A percentile compares a stretch with the other conserved stretches of the same genome.
phyloP scores from a whole-genome alignment of 495 filamentous ascomycete genomes.

The Penicillium angulare region DNA sequence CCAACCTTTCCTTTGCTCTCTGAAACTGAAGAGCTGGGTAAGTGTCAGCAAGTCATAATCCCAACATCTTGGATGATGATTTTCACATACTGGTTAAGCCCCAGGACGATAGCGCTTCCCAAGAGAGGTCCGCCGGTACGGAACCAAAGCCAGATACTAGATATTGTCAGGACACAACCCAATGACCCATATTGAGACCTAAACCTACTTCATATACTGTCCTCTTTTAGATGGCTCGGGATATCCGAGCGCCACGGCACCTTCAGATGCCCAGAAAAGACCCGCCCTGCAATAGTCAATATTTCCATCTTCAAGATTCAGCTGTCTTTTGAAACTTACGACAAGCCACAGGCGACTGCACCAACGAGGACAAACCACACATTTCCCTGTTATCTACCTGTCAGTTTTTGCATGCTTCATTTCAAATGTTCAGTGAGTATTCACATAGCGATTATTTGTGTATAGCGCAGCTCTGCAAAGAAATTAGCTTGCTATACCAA shows the following conservation, averaged over 20 bases:
- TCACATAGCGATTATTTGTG: constrained; percentile 60
- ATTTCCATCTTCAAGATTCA: not conserved
- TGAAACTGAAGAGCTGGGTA: constrained; percentile 10
- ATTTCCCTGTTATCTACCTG: constrained; percentile 36
- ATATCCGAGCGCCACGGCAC: constrained; percentile 62
- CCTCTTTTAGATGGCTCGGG: constrained; percentile 59
- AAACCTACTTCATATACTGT: constrained; percentile 44
- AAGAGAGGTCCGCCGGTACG: constrained; percentile 57
- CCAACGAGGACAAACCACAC: constrained; percentile 65
- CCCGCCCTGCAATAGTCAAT: constrained; percentile 39
- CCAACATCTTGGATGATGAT: constrained; percentile 1
- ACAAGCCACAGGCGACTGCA: constrained; percentile 60
- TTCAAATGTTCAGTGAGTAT: too few relatives aligned
- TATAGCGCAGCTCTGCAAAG: constrained; percentile 53
- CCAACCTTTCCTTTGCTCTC: constrained; percentile 28
- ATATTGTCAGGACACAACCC: not conserved
- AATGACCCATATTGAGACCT: not conserved
- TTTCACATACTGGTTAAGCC: constrained; percentile 47
- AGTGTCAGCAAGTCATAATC: constrained; percentile 13
- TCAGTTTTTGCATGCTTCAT: not conserved
- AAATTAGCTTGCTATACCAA: constrained; percentile 29
- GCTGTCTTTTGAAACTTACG: constrained; percentile 25
- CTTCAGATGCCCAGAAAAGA: constrained; percentile 64
- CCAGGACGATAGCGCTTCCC: constrained; percentile 61
- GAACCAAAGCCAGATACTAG: constrained; percentile 58